Evolutionary conservation across 2,329 filamentous ascomycete genomes (phyloP).

Genomic region (Neopestalotiopsis clavispora): DNA sequence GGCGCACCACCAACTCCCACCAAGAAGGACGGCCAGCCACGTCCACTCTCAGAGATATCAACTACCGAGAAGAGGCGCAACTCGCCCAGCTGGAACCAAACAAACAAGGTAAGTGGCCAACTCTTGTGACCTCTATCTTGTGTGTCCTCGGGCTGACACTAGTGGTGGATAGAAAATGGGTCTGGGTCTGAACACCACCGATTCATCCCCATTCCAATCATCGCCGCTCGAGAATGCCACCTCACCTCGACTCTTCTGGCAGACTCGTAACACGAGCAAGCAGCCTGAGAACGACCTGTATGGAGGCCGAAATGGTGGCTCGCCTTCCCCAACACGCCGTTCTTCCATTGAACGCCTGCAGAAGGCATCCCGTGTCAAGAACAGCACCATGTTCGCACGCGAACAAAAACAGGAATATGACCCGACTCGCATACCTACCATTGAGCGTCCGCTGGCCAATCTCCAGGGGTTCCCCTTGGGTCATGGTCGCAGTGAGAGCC

Average conservation of each 20-base stretch:
- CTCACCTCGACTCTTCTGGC: constrained; percentile 91
- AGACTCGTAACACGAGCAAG: constrained; percentile 72
- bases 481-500: constrained; percentile 61
- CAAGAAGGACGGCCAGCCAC: constrained; percentile 65
- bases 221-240: constrained; percentile 73
- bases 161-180: constrained; percentile 62
- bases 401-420: constrained; percentile 95
- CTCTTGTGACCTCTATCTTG: constrained; percentile 6
- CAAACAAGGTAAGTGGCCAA: constrained; percentile 64
- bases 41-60: constrained; percentile 87
- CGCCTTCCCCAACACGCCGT: constrained; percentile 76
- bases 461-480: constrained; percentile 65
- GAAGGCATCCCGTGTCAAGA: constrained; percentile 93
- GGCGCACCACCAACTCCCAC: constrained; percentile 57
- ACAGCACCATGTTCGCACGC: constrained; percentile 94
- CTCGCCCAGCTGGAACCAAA: constrained; percentile 87
- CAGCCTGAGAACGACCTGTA: constrained; percentile 73
- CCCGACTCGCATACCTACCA: constrained; percentile 73
- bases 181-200: constrained; percentile 68
- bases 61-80: constrained; percentile 86
- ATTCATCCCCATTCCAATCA: constrained; percentile 84
- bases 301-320: constrained; percentile 58
- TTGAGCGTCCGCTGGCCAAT: constrained; percentile 82
- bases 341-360: constrained; percentile 96
- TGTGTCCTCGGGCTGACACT: constrained; percentile 33